Evolutionary conservation across 768 basidiomycete species (phyloP).

Genomic region (Kockovaella imperatae): DNA sequence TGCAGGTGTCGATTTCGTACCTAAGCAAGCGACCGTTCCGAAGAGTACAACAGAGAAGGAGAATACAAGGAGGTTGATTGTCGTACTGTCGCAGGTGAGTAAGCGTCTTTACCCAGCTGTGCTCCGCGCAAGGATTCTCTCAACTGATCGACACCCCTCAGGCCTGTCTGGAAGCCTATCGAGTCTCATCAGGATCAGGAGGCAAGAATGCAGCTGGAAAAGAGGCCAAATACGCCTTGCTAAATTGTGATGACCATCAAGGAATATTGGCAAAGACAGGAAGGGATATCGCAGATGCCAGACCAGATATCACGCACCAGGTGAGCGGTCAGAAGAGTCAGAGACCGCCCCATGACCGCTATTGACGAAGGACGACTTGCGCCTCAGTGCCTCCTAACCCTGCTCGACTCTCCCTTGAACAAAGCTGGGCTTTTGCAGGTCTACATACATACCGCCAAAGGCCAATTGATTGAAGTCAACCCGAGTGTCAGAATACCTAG

Average conservation of each 20-base stretch:
- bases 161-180: conserved; percentile 92
- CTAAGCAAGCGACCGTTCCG: conserved; percentile 69
- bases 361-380: not conserved
- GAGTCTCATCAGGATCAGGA: conserved; percentile 58
- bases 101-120: not conserved
- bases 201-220: conserved; percentile 51
- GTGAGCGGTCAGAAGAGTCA: conserved; percentile 48
- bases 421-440: conserved; percentile 94
- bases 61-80: conserved; percentile 62
- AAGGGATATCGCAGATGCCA: conserved; percentile 95
- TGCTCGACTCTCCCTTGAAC: conserved; percentile 95
- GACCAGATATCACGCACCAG: conserved; percentile 98
- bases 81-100: conserved; percentile 57
- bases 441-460: conserved; percentile 94
- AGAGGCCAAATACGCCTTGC: conserved; percentile 88
- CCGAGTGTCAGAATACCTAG: conserved; percentile 94
- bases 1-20: conserved; percentile 48
- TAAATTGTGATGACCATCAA: conserved; percentile 99
- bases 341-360: not conserved
- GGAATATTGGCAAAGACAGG: conserved; percentile 96
- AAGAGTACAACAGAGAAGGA: conserved; percentile 48
- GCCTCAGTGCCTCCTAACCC: conserved; percentile 78
- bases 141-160: conserved; percentile 47
- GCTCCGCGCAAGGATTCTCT: not conserved
- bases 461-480: conserved; percentile 95